Base-by-base conservation (phyloP, 805 yeast genomes). In the Sungouiozyma intestinalis region DNA sequence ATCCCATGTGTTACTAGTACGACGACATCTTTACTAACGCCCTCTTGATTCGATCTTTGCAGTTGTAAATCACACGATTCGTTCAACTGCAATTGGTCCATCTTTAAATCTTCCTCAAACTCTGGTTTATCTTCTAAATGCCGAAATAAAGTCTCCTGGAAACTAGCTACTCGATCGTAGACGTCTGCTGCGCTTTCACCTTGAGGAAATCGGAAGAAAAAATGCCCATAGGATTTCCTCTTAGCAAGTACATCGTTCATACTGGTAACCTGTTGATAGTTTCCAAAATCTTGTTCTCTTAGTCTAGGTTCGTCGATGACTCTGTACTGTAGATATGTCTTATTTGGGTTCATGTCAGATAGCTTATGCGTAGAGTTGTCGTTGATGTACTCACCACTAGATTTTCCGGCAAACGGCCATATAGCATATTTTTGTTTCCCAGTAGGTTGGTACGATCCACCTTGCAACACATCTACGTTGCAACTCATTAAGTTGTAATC, bases 111-210 rank as follows among this genome's bases (percentile, higher is more conserved):
- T 36, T 24, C 29, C 11, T 24, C 29, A 24, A 24, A 24, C 11
- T 24, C 29, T 24, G 29, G 11, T 24, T 24, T 24, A 24, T 67
- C 59, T 45, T 75, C 75, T 55, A 88, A 87, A 58, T 84, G 92
- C 38, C 97, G 69, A 57, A 81, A 85, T 33, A 88, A 62, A 0
- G 94, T 77, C 60, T 86, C 95, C 58, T 86, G 86, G 60, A 88
- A 88, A 14, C 92, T 83, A 2, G 95, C 84, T 47, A 88, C 81
- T 38, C 97, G 69, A 62, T 88, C 96, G 62, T 78, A 88, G 8
- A 88, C 96, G 61, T 88, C 97, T 0, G 97, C 97, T 0, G 96
- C 97, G 53, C 92, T 81, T 61, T 88, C 97, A 9, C 97, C 97
- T 53, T 83, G 79, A 3, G 95, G 95, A 24, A 88, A 88, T 42